phyloP scores from a whole-genome alignment of 768 basidiomycete species.

The Tylopilus balloui region DNA sequence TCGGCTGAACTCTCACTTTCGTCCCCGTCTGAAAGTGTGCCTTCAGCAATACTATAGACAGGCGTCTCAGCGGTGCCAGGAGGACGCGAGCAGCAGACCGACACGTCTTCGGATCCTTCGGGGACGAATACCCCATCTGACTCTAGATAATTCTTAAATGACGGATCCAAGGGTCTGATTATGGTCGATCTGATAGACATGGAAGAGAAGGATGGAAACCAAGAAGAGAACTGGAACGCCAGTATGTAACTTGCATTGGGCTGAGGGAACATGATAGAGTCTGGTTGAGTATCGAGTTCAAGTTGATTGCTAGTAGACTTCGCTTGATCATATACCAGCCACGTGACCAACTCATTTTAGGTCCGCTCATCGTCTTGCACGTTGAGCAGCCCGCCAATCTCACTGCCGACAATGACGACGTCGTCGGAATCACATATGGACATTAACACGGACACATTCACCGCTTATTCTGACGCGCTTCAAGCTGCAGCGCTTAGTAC shows the following conservation, averaged over 20 bases:
- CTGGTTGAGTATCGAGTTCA: too few species aligned
- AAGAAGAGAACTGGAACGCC: conserved; percentile 77
- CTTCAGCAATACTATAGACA: conserved; percentile 44
- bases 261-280: conserved; percentile 45
- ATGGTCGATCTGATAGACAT: conserved; percentile 69
- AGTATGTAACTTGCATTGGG: conserved; percentile 51
- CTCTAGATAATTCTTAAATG: conserved; percentile 69
- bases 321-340: background rate
- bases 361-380: background rate
- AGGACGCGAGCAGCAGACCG: conserved; percentile 27
- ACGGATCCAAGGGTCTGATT: conserved; percentile 58
- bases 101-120: conserved; percentile 76
- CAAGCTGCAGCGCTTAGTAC: conserved; percentile 60
- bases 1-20: conserved; percentile 34
- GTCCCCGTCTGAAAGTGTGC: conserved; percentile 58
- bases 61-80: background rate
- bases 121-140: conserved; percentile 85
- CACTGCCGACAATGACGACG: conserved; percentile 12
- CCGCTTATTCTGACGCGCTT: conserved; percentile 50
- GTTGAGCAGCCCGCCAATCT: background rate
- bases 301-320: too few species aligned
- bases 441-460: conserved; percentile 37
- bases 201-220: conserved; percentile 70
- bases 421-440: background rate
- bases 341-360: conserved; percentile 12